A percentile compares a stretch with the other conserved stretches of the same genome.
Evolutionary conservation across 2,329 filamentous ascomycete species (phyloP).

Genomic region (Alternaria gansuensis): DNA sequence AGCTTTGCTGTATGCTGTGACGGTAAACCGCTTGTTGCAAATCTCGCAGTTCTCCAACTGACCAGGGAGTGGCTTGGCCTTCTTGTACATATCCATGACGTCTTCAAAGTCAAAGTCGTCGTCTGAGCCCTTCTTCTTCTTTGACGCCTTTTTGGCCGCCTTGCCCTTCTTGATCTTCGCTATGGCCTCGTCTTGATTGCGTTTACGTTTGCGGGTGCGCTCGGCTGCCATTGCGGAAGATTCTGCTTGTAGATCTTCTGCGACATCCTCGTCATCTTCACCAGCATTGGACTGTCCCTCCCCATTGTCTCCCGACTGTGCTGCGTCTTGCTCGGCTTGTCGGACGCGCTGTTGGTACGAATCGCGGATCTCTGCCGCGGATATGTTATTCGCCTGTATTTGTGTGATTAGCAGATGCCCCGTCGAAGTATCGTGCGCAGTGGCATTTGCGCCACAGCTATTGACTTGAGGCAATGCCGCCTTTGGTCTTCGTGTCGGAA

Average conservation of each 20-base stretch:
- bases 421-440: background rate
- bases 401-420: background rate
- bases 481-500: background rate
- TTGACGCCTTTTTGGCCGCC: constrained; percentile 58
- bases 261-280: constrained; percentile 47
- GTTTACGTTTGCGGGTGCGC: constrained; percentile 64
- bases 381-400: constrained; percentile 74
- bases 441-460: background rate
- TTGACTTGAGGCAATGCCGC: background rate
- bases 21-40: constrained; percentile 88
- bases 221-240: constrained; percentile 56
- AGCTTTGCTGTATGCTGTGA: constrained; percentile 85
- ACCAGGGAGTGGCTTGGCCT: constrained; percentile 71
- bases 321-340: constrained; percentile 57
- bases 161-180: constrained; percentile 60
- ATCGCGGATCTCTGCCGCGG: constrained; percentile 68
- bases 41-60: constrained; percentile 89
- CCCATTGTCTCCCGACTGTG: constrained; percentile 48
- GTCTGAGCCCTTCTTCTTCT: constrained; percentile 54
- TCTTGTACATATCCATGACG: constrained; percentile 64
- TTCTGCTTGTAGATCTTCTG: constrained; percentile 47
- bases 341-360: constrained; percentile 65
- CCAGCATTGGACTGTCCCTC: constrained; percentile 48
- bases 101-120: constrained; percentile 60
- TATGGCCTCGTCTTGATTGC: constrained; percentile 61